Base-by-base conservation (phyloP, 73 alveolate species). In the Paramecium sonneborni region DNA sequence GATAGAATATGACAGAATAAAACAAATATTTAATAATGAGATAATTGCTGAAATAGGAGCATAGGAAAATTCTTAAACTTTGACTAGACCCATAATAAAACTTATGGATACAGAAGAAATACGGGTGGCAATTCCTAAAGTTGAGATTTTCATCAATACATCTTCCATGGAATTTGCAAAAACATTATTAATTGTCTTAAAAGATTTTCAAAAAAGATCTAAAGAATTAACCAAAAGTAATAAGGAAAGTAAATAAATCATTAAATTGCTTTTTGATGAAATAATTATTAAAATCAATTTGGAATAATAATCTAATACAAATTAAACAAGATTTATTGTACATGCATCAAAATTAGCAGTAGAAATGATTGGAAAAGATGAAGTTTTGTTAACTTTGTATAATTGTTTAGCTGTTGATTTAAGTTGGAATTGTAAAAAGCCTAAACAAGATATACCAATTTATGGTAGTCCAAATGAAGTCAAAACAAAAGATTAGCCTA, bases 401-500 rank as follows among this genome's bases (percentile, higher is more conserved):
- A 62, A 62, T 62, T 62, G 84, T 24, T 30, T 26, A 15, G 24
- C 24, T 12, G 39, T 62, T 26, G 84, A 62, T 62, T 11, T 15
- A 5, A 32, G 12, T 30, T 62, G 84, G 84, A 26, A 62, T 32
- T 26, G 28, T 6, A 62, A 62, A 12, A 62, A 24, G 6, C 24
- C 39, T 7, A 62, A 62, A 62, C 14, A 26, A 62, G 84, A 62
- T 62, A 62, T 62, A 11, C 84, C 84, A 3, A 26, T 26, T 2
- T 62, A 62, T 62, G 84, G 84, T 9, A 62, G 84, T 62, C 84
- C 84, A 24, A 62, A 62, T 12, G 84, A 62, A 14, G 5, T 30
- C 6, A 62, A 62, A 32, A 62, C 39, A 30, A n/a, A n/a, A n/a
- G 84, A 62, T 4, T 62, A 62, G 11, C 84, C 84, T 35, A 5